Evolutionary conservation across 345 rosid genomes (phyloP), one percentile per base, ranked within the genome.

Genomic region (Sonneratia alba): DNA sequence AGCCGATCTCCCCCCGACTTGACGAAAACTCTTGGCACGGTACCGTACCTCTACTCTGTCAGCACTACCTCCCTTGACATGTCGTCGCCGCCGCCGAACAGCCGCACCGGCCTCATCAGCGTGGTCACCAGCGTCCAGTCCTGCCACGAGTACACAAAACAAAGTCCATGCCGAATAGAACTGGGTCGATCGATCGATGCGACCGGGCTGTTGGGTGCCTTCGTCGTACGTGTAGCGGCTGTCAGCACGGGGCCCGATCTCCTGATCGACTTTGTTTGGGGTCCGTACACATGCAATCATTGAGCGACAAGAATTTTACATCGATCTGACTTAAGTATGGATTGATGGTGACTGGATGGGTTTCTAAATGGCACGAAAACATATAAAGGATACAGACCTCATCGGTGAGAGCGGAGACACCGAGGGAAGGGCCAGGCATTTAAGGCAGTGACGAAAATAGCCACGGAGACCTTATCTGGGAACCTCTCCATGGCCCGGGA

Each of bases 51-150:
- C 73, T 78, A 72, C 5, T 32, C 69, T 1, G 89, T 77, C 32
- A 85, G 70, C 66, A 24, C 75, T 34, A 86, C 47, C 36, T 75
- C 81, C 67, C 24, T 79, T 14, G 84, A 80, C 70, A 82, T 56
- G 67, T 85, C 82, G 70, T 81, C 72, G 2, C 68, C 79, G 24
- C 70, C 75, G 66, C 32, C 32, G 32, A 81, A 84, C 79, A 79
- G 70, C 42, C 81, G 79, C 55, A 62, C 47, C 12, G 86, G 82
- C 47, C 92, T 79, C 65, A 84, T 37, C 79, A 86, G 62, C 71
- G 69, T 70, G 62, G 70, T 80, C n/a, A 88, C 89, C 74, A 89
- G 75, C 62, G 82, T 76, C 76, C 73, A 75, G 70, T 89, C 92
- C 91, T 83, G 43, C 7, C 9, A 40, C 43, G 9, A 4, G 43